These are phyloP conservation scores for Leccinellum albellum DNA, from an alignment of 768 basidiomycete genomes.

Conservation along the genomic window DNA sequence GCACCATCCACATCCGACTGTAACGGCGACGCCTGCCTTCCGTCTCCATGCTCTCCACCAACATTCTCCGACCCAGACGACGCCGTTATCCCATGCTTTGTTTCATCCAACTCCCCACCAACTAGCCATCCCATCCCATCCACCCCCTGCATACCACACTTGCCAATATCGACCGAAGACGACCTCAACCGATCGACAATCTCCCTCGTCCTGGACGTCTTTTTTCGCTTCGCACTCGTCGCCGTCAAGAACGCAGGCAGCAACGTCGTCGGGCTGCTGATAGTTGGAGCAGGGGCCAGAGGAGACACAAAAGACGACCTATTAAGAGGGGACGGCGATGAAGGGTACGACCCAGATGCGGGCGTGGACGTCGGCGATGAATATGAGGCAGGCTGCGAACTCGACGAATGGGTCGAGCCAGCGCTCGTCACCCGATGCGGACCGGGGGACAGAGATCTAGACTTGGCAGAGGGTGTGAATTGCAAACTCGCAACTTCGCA, in stretches of 20 bases:
- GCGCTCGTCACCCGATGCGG: constrained; percentile 1
- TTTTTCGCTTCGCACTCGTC: constrained; percentile 21
- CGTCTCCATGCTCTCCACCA: not conserved
- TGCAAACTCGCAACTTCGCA: not conserved
- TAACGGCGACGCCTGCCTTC: not conserved
- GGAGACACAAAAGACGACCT: not conserved
- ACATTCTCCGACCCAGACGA: constrained; percentile 2
- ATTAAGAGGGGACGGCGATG: constrained; percentile 5
- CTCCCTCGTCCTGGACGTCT: constrained; percentile 27
- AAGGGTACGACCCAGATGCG: constrained; percentile 4
- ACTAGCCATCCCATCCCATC: constrained; percentile 17
- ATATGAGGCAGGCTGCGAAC: constrained; percentile 3
- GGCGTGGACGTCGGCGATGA: constrained; percentile 12
- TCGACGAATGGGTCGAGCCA: constrained; percentile 10
- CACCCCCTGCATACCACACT: not conserved
- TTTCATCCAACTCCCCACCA: constrained; percentile 10
- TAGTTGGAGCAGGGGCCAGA: not conserved
- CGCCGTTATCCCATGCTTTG: not conserved
- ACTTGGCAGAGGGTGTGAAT: constrained; percentile 6
- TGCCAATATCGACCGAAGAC: constrained; percentile 23
- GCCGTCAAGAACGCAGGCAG: constrained; percentile 26
- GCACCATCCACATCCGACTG: not conserved
- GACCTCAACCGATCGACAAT: constrained; percentile 28
- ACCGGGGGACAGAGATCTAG: constrained; percentile 16
- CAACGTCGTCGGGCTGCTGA: constrained; percentile 9